Evolutionary conservation across 768 basidiomycete species (phyloP), one percentile per base, ranked within the genome.

Genomic region (Leccinum imitatum): DNA sequence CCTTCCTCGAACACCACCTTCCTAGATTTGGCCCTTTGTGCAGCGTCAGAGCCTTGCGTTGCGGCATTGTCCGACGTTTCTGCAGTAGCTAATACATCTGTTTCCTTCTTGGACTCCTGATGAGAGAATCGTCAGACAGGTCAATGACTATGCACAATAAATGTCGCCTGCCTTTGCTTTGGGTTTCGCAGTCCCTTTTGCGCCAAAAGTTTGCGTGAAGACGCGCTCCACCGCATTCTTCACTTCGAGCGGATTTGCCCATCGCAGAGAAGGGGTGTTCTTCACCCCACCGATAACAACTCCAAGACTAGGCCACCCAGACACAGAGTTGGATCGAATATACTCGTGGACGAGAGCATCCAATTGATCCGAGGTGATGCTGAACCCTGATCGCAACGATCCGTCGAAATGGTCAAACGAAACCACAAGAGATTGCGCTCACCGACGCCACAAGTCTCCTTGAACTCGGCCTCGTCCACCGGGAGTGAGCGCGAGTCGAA

Each of bases 1-100:
- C 97, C 97, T 70, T 96, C 93, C 61, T 91, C 88, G 69, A 98
- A 99, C 23, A 98, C 90, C 1, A 87, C 76, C 64, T 82, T 87
- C 35, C 69, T 79, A 70, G 60, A 64, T 53, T 78, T 59, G 60
- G 77, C 57, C 64, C 78, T 65, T 50, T 69, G 77, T 2, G 74
- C 67, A 3, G 77, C 67, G 14, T 77, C 74, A 3, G 78, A 71
- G 10, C 77, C 68, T 27, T 65, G 66, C 23, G 65, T 50, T 2
- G 75, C 69, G 25, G 79, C 19, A 19, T 51, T 62, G n/a, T 63
- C 63, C 23, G 21, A 55, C 1, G 59, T 15, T n/a, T 61, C 60
- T 1, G 23, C 15, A 27, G 59, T n/a, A 30, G 47, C 50, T 15
- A 68, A 57, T 17, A 56, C 67, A 33, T 75, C 55, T 2, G 39